Conservation (phyloP, 768 basidiomycete genomes). For the Boletus eberwhitei region DNA sequence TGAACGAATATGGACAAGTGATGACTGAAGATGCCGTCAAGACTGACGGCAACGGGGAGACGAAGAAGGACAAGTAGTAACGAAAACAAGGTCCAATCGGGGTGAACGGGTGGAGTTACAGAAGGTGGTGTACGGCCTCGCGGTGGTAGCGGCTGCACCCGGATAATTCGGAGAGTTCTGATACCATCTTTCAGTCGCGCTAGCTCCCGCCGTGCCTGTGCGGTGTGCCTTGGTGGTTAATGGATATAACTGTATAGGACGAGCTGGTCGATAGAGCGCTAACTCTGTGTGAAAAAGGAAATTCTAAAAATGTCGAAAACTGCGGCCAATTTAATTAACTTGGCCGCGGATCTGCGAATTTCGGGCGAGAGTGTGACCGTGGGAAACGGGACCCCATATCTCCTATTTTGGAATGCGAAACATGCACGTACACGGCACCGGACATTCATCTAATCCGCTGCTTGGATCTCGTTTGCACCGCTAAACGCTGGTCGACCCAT, state of each 20-base stretch:
- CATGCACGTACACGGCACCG: slow-evolving; percentile 29
- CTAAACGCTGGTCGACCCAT: slow-evolving; percentile 25
- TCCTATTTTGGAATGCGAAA: slow-evolving; percentile 25
- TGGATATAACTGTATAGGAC: background rate
- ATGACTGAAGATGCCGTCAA: slow-evolving; percentile 45
- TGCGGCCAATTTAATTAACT: slow-evolving; percentile 1
- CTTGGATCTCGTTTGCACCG: slow-evolving; percentile 16
- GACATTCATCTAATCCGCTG: slow-evolving; percentile 34
- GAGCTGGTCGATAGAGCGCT: background rate
- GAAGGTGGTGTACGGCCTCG: slow-evolving; percentile 7
- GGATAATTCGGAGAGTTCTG: background rate
- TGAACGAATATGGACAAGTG: slow-evolving; percentile 96
- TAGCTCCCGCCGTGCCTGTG: slow-evolving; percentile 11
- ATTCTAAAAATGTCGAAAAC: slow-evolving; percentile 10
- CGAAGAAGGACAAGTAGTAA: slow-evolving; percentile 58
- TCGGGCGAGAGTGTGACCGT: slow-evolving; percentile 17
- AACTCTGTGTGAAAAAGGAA: slow-evolving; percentile 2
- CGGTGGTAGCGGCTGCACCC: slow-evolving; percentile 2
- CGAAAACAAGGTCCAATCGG: slow-evolving; percentile 6
- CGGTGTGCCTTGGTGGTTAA: background rate
- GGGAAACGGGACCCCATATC: slow-evolving; percentile 15
- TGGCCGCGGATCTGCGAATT: slow-evolving; percentile 2
- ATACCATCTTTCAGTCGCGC: slow-evolving; percentile 4
- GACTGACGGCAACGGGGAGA: slow-evolving; percentile 42
- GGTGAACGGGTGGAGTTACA: slow-evolving; percentile 1